A percentile compares a stretch with the other conserved stretches of the same genome.
phyloP scores from a whole-genome alignment of 768 basidiomycete genomes.

The Leccinum subgranulosum region DNA sequence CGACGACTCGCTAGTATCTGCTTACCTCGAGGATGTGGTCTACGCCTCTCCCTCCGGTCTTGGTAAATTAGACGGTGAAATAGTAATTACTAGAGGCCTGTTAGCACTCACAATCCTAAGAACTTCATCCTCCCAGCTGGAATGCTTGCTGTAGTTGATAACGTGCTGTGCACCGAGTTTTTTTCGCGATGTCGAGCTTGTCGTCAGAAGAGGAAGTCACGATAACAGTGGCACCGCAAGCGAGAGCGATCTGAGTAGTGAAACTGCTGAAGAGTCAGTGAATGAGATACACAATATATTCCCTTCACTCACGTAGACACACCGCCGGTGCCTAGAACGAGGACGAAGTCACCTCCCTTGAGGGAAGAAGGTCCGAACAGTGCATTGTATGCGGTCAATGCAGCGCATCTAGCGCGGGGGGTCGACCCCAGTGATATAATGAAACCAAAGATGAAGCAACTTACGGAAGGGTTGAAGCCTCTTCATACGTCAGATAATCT shows the following conservation, averaged over 20 bases:
- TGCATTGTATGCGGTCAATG: constrained; percentile 62
- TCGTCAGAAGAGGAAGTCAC: constrained; percentile 64
- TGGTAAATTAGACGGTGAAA: not conserved
- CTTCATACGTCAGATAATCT: constrained; percentile 55
- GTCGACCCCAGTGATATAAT: not conserved
- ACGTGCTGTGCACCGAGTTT: constrained; percentile 51
- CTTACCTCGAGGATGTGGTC: constrained; percentile 35
- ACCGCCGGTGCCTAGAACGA: constrained; percentile 55
- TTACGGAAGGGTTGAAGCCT: constrained; percentile 63
- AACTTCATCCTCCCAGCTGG: constrained; percentile 54
- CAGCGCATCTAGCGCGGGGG: constrained; percentile 43
- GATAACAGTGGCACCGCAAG: constrained; percentile 62
- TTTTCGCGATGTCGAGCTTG: constrained; percentile 51
- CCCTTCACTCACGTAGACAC: constrained; percentile 45
- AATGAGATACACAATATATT: not conserved
- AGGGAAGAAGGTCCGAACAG: constrained; percentile 47
- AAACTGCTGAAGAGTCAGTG: constrained; percentile 36
- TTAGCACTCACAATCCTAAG: not conserved
- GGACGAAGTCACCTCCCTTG: constrained; percentile 57
- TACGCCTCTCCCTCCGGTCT: constrained; percentile 32
- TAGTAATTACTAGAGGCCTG: not conserved
- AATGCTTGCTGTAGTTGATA: constrained; percentile 60
- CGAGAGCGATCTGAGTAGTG: constrained; percentile 58
- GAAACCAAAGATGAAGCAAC: constrained; percentile 9
- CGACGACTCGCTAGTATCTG: not conserved